Conservation (phyloP, 1,284 basidiomycete genomes). For the Mycena sp. region DNA sequence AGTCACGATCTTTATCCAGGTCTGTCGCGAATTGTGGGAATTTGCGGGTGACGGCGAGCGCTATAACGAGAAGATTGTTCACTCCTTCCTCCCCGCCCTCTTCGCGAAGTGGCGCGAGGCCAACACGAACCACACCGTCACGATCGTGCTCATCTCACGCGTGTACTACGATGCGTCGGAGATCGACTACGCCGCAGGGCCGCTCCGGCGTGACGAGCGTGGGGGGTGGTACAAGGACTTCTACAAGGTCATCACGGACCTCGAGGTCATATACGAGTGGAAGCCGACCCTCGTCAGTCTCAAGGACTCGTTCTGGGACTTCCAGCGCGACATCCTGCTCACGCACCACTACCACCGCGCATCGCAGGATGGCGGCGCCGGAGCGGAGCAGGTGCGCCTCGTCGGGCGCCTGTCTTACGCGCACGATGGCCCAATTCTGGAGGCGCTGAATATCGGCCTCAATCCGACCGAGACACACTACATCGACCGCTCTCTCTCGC, state of each 20-base stretch:
- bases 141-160: slow-evolving; percentile 94
- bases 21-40: slow-evolving; percentile 96
- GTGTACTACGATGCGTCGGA: slow-evolving; percentile 92
- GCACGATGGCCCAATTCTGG: slow-evolving; percentile 94
- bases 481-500: slow-evolving; percentile 92
- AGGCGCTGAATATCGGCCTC: slow-evolving; percentile 93
- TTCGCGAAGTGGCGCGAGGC: slow-evolving; percentile 86
- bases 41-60: slow-evolving; percentile 97
- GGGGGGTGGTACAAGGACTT: slow-evolving; percentile 95
- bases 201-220: slow-evolving; percentile 77
- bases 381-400: slow-evolving; percentile 69
- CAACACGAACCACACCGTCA: slow-evolving; percentile 92
- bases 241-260: slow-evolving; percentile 92
- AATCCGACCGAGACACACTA: slow-evolving; percentile 97
- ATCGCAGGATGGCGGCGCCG: slow-evolving; percentile 50
- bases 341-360: slow-evolving; percentile 86
- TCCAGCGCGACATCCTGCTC: slow-evolving; percentile 88
- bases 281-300: slow-evolving; percentile 85
- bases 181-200: slow-evolving; percentile 79
- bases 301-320: slow-evolving; percentile 89
- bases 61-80: slow-evolving; percentile 96
- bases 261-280: slow-evolving; percentile 92
- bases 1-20: slow-evolving; percentile 93
- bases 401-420: slow-evolving; percentile 87
- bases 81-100: slow-evolving; percentile 89